Conservation (phyloP, 1,284 basidiomycete genomes). For the Mycena sp. region DNA sequence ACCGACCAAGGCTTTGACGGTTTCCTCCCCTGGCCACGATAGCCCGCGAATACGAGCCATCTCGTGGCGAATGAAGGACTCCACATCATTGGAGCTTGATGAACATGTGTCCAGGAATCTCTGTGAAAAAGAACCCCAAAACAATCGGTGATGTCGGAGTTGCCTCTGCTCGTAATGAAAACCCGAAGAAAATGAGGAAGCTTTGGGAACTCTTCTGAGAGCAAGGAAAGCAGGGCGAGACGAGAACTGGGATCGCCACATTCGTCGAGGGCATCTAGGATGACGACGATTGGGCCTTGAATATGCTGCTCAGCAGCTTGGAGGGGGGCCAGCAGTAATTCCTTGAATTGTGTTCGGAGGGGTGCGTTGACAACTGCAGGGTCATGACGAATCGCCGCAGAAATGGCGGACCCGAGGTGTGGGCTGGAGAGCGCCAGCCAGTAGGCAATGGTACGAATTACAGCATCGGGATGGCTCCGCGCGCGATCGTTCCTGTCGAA, state of each 20-base stretch:
- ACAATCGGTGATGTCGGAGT: neutral
- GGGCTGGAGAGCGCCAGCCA: neutral
- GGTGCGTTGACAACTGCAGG: neutral
- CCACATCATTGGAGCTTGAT: neutral
- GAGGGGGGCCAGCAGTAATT: neutral
- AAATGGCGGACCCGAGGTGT: neutral
- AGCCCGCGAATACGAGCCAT: neutral
- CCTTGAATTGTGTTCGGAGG: neutral
- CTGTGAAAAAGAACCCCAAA: neutral
- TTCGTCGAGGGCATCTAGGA: constrained; percentile 19
- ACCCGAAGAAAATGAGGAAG: neutral
- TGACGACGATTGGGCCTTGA: neutral
- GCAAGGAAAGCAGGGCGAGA: neutral
- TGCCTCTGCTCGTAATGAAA: constrained; percentile 6
- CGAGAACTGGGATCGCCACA: neutral
- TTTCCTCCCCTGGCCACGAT: neutral
- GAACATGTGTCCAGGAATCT: neutral
- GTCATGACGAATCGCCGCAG: neutral
- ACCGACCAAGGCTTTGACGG: neutral
- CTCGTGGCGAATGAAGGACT: neutral
- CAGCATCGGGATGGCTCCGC: neutral
- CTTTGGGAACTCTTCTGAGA: neutral
- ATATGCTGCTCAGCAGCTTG: neutral
- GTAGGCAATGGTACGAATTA: neutral
- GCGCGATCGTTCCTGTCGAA: neutral